These are phyloP conservation scores for Emergomyces pasteurianus DNA, from an alignment of 2,329 filamentous ascomycete species.

Conservation along the genomic window DNA sequence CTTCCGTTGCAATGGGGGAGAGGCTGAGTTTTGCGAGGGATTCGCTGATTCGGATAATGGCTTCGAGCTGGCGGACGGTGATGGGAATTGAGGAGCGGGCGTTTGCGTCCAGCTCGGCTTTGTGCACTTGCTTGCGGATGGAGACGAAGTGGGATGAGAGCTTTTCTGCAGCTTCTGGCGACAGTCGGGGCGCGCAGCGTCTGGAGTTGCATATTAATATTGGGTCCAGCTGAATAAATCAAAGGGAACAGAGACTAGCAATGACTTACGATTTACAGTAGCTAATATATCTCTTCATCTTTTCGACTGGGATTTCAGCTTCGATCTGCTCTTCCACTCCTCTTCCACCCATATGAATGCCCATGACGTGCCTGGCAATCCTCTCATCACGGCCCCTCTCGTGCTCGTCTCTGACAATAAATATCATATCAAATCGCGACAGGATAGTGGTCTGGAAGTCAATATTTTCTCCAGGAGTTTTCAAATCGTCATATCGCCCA, in stretches of 20 bases:
- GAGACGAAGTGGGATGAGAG: conserved; percentile 94
- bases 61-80: conserved; percentile 91
- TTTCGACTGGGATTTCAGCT: conserved; percentile 84
- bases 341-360: conserved; percentile 85
- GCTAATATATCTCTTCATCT: conserved; percentile 93
- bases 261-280: conserved; percentile 83
- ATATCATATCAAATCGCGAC: conserved; percentile 99
- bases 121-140: conserved; percentile 87
- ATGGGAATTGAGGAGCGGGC: conserved; percentile 89
- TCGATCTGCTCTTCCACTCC: conserved; percentile 71
- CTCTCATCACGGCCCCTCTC: conserved; percentile 78
- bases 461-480: conserved; percentile 94
- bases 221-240: conserved; percentile 20
- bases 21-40: conserved; percentile 85
- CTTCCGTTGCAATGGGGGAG: conserved; percentile 73
- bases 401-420: conserved; percentile 94
- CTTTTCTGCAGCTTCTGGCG: conserved; percentile 84
- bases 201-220: conserved; percentile 32
- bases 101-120: conserved; percentile 80
- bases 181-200: conserved; percentile 83
- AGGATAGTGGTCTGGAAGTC: conserved; percentile 98
- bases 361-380: conserved; percentile 95
- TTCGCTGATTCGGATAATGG: conserved; percentile 93
- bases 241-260: conserved; percentile 3
- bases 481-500: conserved; percentile 94